phyloP scores from a whole-genome alignment of 2,329 filamentous ascomycete species.

The Botryotinia convoluta region DNA sequence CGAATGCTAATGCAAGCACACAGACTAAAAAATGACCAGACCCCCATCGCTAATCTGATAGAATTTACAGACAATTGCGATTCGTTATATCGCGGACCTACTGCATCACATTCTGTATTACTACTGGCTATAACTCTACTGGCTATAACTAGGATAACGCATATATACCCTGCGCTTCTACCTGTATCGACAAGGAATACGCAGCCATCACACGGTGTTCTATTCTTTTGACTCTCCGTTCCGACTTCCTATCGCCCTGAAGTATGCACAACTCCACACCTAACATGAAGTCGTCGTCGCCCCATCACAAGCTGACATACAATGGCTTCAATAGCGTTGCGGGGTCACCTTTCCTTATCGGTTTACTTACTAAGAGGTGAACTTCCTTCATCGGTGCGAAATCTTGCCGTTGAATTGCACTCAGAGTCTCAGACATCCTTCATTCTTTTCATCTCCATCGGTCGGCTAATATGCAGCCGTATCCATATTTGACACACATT shows the following conservation, averaged over 20 bases:
- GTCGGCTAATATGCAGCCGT: constrained; percentile 2
- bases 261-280: constrained; percentile 2
- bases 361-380: neutral
- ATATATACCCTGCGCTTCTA: neutral
- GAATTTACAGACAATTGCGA: neutral
- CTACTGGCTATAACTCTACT: constrained; percentile 11
- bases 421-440: constrained; percentile 1
- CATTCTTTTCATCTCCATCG: neutral
- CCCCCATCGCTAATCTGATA: constrained; percentile 32
- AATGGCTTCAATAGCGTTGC: constrained; percentile 9
- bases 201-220: constrained; percentile 5
- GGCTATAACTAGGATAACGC: constrained; percentile 5
- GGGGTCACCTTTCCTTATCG: neutral
- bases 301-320: neutral
- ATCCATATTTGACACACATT: neutral
- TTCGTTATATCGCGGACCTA: neutral
- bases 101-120: neutral
- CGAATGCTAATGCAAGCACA: constrained; percentile 29
- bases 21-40: constrained; percentile 28
- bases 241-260: neutral
- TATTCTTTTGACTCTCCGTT: neutral
- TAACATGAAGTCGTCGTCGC: neutral
- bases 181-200: neutral
- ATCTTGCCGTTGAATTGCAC: neutral
- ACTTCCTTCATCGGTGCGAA: neutral